Conservation (phyloP, 345 rosid genomes). For the Rhodamnia argentea region DNA sequence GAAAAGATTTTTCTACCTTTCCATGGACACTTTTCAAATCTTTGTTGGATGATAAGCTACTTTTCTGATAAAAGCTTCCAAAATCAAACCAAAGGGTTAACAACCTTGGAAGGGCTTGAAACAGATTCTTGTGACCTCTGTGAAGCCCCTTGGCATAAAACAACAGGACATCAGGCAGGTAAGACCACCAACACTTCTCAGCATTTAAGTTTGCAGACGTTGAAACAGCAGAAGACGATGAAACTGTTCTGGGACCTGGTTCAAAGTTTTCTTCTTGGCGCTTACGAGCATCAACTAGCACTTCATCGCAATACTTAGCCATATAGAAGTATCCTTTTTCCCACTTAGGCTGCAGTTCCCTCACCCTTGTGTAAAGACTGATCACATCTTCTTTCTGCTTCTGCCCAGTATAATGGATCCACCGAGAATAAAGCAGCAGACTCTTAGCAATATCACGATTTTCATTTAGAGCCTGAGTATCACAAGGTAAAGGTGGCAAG, state of each 20-base stretch:
- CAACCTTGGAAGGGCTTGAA: constrained; percentile 97
- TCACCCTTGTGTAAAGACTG: constrained; percentile 72
- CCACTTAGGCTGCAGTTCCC: constrained; percentile 82
- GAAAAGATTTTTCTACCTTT: constrained; percentile 37
- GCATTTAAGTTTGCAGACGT: constrained; percentile 24
- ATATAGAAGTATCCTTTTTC: constrained; percentile 90
- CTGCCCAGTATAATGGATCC: constrained; percentile 92
- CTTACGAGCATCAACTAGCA: constrained; percentile 88
- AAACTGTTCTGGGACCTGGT: constrained; percentile 21
- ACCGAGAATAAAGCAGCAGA: constrained; percentile 82
- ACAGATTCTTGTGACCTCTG: constrained; percentile 88
- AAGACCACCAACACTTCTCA: constrained; percentile 74
- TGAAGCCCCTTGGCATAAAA: constrained; percentile 94
- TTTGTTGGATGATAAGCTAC: constrained; percentile 43
- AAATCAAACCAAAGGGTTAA: constrained; percentile 95
- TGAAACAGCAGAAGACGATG: constrained; percentile 28
- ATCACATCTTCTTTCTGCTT: constrained; percentile 95
- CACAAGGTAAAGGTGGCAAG: constrained; percentile 42
- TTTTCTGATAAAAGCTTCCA: constrained; percentile 64
- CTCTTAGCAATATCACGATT: constrained; percentile 74
- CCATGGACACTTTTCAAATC: constrained; percentile 56
- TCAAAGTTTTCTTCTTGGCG: constrained; percentile 77
- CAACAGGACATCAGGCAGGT: constrained; percentile 63
- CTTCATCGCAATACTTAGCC: constrained; percentile 93
- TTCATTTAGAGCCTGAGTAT: constrained; percentile 50